These are phyloP conservation scores for Pezicula carpinea DNA, from an alignment of 2,329 filamentous ascomycete species.

Conservation along the genomic window DNA sequence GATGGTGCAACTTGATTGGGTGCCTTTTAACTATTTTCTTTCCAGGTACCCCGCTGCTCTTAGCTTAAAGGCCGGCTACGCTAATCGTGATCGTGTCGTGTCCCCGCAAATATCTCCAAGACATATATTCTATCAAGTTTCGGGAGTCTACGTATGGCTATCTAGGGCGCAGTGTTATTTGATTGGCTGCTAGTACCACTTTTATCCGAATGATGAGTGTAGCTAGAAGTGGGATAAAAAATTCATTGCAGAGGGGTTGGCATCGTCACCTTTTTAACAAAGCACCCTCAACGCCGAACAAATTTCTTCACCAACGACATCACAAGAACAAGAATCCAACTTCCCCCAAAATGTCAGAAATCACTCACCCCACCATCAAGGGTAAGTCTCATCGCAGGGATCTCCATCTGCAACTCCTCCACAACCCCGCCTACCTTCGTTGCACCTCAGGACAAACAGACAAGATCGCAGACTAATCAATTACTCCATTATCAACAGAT, in stretches of 20 bases:
- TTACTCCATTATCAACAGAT: slow-evolving; percentile 55
- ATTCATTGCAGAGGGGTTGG: not conserved
- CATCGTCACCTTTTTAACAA: not conserved
- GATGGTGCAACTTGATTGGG: too few species aligned
- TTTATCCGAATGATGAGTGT: not conserved
- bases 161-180: not conserved
- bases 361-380: slow-evolving; percentile 54
- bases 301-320: not conserved
- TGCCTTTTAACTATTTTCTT: too few species aligned
- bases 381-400: slow-evolving; percentile 36
- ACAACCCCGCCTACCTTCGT: slow-evolving; percentile 15
- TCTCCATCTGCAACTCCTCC: not conserved
- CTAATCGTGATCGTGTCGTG: too few species aligned
- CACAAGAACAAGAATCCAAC: not conserved
- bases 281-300: not conserved
- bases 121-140: too few species aligned
- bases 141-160: too few species aligned
- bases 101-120: too few species aligned
- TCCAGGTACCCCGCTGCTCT: too few species aligned
- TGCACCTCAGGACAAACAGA: not conserved
- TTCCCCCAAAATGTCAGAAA: slow-evolving; percentile 54
- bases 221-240: slow-evolving; percentile 3
- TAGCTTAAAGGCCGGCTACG: too few species aligned
- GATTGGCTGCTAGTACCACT: not conserved
- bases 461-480: not conserved